Evolutionary conservation across 352 stramenopile species (phyloP).

Genomic region (Pythium pyrilobum): DNA sequence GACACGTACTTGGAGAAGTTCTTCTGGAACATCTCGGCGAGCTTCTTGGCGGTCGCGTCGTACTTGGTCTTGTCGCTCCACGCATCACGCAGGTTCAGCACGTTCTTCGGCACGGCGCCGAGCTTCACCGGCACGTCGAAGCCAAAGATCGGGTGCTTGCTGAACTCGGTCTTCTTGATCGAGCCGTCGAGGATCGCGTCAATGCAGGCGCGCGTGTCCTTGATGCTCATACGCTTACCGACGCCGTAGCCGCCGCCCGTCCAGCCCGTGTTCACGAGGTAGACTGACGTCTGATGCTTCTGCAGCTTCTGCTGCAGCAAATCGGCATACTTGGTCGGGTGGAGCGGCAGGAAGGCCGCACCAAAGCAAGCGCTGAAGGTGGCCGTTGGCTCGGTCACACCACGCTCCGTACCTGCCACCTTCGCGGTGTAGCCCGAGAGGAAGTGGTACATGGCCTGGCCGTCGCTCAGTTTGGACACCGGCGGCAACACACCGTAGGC

Average conservation of each 20-base stretch:
- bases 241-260: slow-evolving; percentile 93
- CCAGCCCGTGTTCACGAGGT: slow-evolving; percentile 94
- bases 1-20: slow-evolving; percentile 95
- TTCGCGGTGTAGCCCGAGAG: slow-evolving; percentile 54
- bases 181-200: slow-evolving; percentile 65
- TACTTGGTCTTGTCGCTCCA: slow-evolving; percentile 80
- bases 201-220: slow-evolving; percentile 70
- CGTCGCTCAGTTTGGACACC: slow-evolving; percentile 88
- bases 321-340: slow-evolving; percentile 51
- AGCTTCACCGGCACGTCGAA: slow-evolving; percentile 61
- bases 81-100: slow-evolving; percentile 67
- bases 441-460: slow-evolving; percentile 96
- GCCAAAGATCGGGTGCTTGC: slow-evolving; percentile 66
- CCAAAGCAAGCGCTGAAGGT: slow-evolving; percentile 57
- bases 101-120: slow-evolving; percentile 62
- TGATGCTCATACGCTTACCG: slow-evolving; percentile 96
- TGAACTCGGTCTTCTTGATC: slow-evolving; percentile 58
- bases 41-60: slow-evolving; percentile 64
- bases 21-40: slow-evolving; percentile 69
- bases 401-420: slow-evolving; percentile 46
- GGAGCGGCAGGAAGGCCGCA: slow-evolving; percentile 47
- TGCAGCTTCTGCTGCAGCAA: slow-evolving; percentile 55
- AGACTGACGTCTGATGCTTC: slow-evolving; percentile 38
- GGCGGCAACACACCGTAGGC: slow-evolving; percentile 95
- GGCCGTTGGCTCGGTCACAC: slow-evolving; percentile 42